Conservation (phyloP, 306 rosid genomes). For the Cajanus cajan region DNA sequence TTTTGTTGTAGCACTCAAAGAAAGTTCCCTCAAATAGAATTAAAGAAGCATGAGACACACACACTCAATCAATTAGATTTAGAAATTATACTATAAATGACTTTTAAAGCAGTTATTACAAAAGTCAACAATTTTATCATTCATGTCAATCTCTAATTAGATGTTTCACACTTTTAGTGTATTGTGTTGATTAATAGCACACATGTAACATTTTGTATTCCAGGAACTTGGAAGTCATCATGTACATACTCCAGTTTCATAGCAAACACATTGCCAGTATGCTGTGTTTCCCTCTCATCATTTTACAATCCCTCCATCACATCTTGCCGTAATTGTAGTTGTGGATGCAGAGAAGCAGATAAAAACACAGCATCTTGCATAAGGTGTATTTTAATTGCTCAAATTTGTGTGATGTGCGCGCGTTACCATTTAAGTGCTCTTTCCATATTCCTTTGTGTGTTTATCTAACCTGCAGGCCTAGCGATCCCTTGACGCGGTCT, state of each 20-base stretch:
- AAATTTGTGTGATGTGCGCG: background rate
- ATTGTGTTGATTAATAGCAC: background rate
- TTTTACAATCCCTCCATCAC: slow-evolving; percentile 72
- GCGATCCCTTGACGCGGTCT: slow-evolving; percentile 6
- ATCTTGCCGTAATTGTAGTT: slow-evolving; percentile 60
- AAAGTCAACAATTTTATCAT: background rate
- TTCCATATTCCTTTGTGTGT: background rate
- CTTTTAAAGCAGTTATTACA: background rate
- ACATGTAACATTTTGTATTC: slow-evolving; percentile 31
- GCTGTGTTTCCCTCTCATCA: slow-evolving; percentile 80
- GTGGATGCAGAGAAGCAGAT: slow-evolving; percentile 65
- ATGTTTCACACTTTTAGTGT: no score
- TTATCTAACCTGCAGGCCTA: slow-evolving; percentile 37
- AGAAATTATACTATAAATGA: background rate
- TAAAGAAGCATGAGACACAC: background rate
- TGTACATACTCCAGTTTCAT: slow-evolving; percentile 73
- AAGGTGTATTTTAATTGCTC: slow-evolving; percentile 39
- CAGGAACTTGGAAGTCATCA: slow-evolving; percentile 78
- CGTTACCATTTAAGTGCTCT: background rate
- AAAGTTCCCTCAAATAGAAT: background rate
- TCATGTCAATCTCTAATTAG: background rate
- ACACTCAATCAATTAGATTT: background rate
- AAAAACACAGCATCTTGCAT: slow-evolving; percentile 39
- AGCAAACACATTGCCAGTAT: slow-evolving; percentile 53
- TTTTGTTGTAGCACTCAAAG: background rate